Evolutionary conservation across 208 protist genomes (phyloP), one percentile per base, ranked within the genome.

Genomic region (Blechomonas ayalai): DNA sequence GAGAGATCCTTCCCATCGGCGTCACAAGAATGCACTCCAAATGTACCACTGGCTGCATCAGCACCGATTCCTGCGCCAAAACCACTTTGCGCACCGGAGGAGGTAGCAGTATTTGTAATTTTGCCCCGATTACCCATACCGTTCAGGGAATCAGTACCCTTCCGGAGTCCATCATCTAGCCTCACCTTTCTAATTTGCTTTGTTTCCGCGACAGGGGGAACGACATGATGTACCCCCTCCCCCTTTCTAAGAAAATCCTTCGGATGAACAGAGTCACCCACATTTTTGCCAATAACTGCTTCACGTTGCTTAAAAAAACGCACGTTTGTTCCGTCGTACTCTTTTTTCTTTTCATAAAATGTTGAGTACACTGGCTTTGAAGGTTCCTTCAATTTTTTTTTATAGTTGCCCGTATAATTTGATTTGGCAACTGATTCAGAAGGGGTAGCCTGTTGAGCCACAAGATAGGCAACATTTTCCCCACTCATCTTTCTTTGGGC

Each of bases 301-400:
- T 87, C 64, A 1, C 77, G 63, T 44, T 89, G 80, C 48, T 88
- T 89, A 50, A 74, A 92, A 52, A 86, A 92, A 10, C 73, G 63
- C 6, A 64, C 52, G 43, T 90, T 72, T 0, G 84, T 80, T 10
- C 80, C 70, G 43, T 92, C 84, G 60, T 90, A 88, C 33, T 90
- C 69, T 53, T 92, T 92, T 0, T 67, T 65, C 19, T 77, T 77
- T 29, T 89, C 61, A 50, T 64, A 85, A 58, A 92, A 92, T 0
- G 84, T 92, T 1, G 84, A 92, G 49, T 89, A 92, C 0, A 68
- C 32, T 0, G 84, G 84, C 40, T 92, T 92, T 15, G 61, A 28
- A 33, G 57, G 67, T 15, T 87, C 78, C 6, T 52, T 59, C 39
- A 82, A 50, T 44, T 73, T 72, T 46, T 77, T 86, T 15, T 82